Base-by-base conservation (phyloP, 2,329 filamentous ascomycete species). In the Pseudogymnoascus verrucosus region DNA sequence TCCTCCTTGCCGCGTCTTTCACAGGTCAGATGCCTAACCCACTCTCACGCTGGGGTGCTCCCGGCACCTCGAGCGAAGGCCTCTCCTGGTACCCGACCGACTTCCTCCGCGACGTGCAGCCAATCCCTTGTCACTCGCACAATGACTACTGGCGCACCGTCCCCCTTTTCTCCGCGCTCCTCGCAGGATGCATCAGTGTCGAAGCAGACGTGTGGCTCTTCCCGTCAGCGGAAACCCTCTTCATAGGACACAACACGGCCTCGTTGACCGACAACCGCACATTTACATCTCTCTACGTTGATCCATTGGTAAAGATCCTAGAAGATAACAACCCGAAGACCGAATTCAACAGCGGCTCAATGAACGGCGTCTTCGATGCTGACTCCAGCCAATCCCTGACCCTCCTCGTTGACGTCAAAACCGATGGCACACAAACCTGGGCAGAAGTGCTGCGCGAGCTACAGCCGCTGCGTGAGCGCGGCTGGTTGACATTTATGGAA, bases 341-440 rank as follows among this genome's bases (percentile, higher is more conserved):
- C 0, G 70, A 76, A 4, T 81, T 83, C 65, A 75, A 75, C 64
- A 78, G 78, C 64, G 77, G 73, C 5, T 78, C 76, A 3, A 71
- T 68, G 1, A 76, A 77, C 66, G 88, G 88, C 11, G 75, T 91
- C 7, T 88, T 85, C 68, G 77, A 82, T 67, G 75, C 75, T 7
- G 75, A 81, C 65, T 80, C 83, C 0, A 69, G 70, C 1, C 83
- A 84, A 69, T 79, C 83, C 0, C 73, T 90, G 0, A 78, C 83
- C 4, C 78, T 92, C 3, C 78, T 91, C 4, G 79, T 92, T 31
- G 89, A 92, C 72, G 76, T 91, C 71, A 92, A 92, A 74, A 85
- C 80, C 1, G 72, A 79, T 26, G 82, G 81, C 1, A 70, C 73
- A 3, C 73, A 77, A 21, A 84, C 82, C 1, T 85, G 82, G 76